These are phyloP conservation scores for Leucoagaricus sp. DNA, from an alignment of 1,284 basidiomycete species.

Conservation along the genomic window DNA sequence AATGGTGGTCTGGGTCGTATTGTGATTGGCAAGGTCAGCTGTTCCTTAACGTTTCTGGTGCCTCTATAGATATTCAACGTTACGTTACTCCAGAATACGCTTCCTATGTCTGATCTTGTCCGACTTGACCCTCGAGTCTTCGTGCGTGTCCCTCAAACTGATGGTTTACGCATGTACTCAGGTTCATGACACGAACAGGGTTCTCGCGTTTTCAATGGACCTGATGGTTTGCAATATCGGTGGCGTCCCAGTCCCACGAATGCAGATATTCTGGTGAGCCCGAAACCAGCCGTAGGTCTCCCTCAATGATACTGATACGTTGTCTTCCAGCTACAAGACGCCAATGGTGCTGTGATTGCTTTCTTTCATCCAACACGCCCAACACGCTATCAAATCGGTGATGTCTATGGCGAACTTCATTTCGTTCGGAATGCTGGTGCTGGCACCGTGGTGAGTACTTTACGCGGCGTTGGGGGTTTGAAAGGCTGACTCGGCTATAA, in stretches of 20 bases:
- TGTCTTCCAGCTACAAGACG: conserved; percentile 64
- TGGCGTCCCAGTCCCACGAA: conserved; percentile 67
- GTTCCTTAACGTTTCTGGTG: conserved; percentile 8
- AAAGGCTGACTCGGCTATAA: conserved; percentile 33
- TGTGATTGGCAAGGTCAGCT: conserved; percentile 73
- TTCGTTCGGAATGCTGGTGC: conserved; percentile 75
- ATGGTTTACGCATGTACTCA: conserved; percentile 15
- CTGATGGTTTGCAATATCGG: conserved; percentile 75
- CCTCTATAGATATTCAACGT: conserved; percentile 19
- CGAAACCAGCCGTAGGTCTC: neutral
- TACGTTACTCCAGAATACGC: conserved; percentile 52
- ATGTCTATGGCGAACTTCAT: conserved; percentile 81
- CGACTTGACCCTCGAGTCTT: conserved; percentile 60
- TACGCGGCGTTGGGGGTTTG: conserved; percentile 21
- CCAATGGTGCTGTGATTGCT: conserved; percentile 66
- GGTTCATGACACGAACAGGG: conserved; percentile 42
- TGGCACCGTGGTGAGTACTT: conserved; percentile 70
- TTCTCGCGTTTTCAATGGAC: conserved; percentile 70
- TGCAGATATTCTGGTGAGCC: conserved; percentile 64
- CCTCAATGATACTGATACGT: conserved; percentile 3
- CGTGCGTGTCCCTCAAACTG: conserved; percentile 41
- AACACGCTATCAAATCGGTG: conserved; percentile 78
- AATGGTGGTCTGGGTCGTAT: conserved; percentile 80
- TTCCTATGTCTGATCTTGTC: conserved; percentile 80
- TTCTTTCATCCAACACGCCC: conserved; percentile 75